Conservation (phyloP, 1,284 basidiomycete genomes). For the Cryptococcus floricola region DNA sequence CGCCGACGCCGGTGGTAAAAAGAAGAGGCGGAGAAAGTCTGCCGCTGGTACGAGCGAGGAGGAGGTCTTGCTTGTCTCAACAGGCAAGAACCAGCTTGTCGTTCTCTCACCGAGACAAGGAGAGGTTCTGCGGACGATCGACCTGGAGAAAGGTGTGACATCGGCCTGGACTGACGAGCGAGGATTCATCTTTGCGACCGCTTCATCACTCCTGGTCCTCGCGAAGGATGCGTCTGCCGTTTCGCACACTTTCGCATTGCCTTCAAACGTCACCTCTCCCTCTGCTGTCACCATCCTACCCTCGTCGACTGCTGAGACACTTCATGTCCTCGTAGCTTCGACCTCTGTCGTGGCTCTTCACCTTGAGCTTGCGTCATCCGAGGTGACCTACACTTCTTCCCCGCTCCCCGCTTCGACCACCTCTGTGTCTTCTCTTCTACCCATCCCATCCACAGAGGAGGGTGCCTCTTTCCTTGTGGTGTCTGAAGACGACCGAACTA, state of each 20-base stretch:
- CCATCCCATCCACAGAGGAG: slow-evolving; percentile 32
- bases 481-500: slow-evolving; percentile 68
- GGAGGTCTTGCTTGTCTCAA: slow-evolving; percentile 39
- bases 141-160: slow-evolving; percentile 29
- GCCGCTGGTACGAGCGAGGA: slow-evolving; percentile 24
- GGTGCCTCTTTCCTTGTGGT: slow-evolving; percentile 59
- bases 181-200: slow-evolving; percentile 30
- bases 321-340: slow-evolving; percentile 36
- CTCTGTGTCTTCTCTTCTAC: slow-evolving; percentile 36
- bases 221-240: slow-evolving; percentile 32
- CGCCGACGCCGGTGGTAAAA: slow-evolving; percentile 23
- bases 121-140: slow-evolving; percentile 29
- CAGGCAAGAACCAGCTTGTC: slow-evolving; percentile 28
- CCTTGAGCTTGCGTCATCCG: slow-evolving; percentile 28
- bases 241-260: slow-evolving; percentile 31
- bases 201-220: slow-evolving; percentile 33
- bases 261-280: slow-evolving; percentile 23
- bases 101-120: slow-evolving; percentile 31
- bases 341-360: slow-evolving; percentile 32
- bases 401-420: slow-evolving; percentile 45
- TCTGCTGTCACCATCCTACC: slow-evolving; percentile 36
- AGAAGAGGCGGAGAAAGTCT: slow-evolving; percentile 28
- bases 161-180: slow-evolving; percentile 36
- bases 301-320: slow-evolving; percentile 27
- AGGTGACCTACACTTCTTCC: slow-evolving; percentile 30